Conservation (phyloP, 257 asterid species). For the Solanum bulbocastanum region DNA sequence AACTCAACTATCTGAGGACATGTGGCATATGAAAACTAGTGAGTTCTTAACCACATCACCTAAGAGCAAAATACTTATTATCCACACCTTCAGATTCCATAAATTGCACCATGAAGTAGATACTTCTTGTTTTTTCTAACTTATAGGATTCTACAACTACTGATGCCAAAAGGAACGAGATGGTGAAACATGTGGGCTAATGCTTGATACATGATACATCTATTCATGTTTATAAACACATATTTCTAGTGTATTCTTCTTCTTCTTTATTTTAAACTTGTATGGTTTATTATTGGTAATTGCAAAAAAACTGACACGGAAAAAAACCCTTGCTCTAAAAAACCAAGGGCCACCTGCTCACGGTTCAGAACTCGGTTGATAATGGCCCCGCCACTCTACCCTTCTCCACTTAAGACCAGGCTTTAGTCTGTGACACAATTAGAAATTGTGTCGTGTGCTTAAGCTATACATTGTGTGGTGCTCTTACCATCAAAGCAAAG, state of each 20-base stretch:
- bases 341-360: background rate
- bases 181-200: background rate
- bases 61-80: background rate
- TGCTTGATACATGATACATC: background rate
- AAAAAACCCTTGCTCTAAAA: background rate
- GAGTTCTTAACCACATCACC: background rate
- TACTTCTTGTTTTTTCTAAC: background rate
- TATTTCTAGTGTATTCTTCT: background rate
- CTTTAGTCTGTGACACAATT: background rate
- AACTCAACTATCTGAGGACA: background rate
- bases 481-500: background rate
- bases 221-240: background rate
- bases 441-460: background rate
- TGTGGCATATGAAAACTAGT: background rate
- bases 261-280: background rate
- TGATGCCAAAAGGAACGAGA: background rate
- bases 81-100: background rate
- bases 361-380: background rate
- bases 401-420: background rate
- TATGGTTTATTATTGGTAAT: background rate
- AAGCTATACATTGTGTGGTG: background rate
- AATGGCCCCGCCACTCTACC: background rate
- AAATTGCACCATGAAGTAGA: background rate
- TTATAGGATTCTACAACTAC: background rate
- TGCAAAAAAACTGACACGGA: background rate